Base-by-base conservation (phyloP, 352 stramenopile species). In the Pythium dissotocum region DNA sequence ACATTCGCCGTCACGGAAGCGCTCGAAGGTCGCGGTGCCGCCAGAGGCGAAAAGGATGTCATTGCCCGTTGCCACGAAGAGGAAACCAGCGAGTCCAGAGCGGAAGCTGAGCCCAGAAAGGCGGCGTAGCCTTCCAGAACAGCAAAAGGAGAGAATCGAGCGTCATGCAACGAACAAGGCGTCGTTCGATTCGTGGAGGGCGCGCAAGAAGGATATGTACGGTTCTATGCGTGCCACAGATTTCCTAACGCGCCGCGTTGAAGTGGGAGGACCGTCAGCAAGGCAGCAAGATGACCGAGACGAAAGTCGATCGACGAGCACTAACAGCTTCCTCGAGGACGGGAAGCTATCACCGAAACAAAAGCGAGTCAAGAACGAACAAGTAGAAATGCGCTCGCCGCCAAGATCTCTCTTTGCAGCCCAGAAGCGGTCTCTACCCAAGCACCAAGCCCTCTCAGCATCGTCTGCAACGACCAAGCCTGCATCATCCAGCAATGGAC, bases 291-390 rank as follows among this genome's bases (percentile, higher is more conserved):
- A 6, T 26, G 21, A 24, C 16, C 0, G 13, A 49, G 40, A 49
- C 2, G 40, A 56, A 35, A 26, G 13, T 24, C n/a, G 3, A 10
- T 64, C 58, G 10, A 48, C 53, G 6, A 55, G 28, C 18, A 38
- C 32, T 10, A 24, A 42, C 38, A 49, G 46, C 44, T 64, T 64
- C n/a, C 53, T 60, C 46, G 53, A 60, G 21, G 53, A 62, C 33
- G 38, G 40, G 18, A 49, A 49, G 7, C 16, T 49, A 30, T 53
- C 30, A 53, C 35, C 12, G 13, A 21, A 30, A 58, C 48, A n/a
- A 28, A 24, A 52, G 48, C 40, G 14, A 49, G 14, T 24, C 14
- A 49, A 49, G 40, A n/a, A 49, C 40, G 40, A 49, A 24, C 2
- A 6, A 24, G 14, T 6, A 24, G 40, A 49, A 16, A 49, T 7